These are phyloP conservation scores for Rhizopus microsporus DNA, from an alignment of 371 early-diverging fungal species.

Conservation along the genomic window DNA sequence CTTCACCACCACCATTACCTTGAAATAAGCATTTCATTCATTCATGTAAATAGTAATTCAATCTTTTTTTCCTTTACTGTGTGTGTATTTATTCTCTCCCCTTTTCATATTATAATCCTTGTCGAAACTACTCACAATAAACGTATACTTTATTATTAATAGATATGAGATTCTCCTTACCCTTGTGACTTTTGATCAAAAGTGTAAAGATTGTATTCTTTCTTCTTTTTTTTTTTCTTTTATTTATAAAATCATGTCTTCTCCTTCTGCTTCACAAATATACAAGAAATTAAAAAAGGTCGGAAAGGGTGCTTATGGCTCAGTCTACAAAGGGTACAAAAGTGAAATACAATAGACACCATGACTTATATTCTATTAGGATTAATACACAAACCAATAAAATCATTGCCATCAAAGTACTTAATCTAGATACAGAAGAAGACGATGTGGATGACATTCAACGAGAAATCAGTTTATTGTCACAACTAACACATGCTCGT, in stretches of 20 bases:
- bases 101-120: too few species aligned
- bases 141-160: too few species aligned
- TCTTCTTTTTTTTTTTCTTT: background rate
- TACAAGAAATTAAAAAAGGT: conserved; percentile 50
- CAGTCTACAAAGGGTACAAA: conserved; percentile 55
- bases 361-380: conserved; percentile 24
- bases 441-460: conserved; percentile 97
- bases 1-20: conserved; percentile 28
- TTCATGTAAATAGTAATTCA: background rate
- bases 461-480: conserved; percentile 89
- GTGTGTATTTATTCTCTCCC: background rate
- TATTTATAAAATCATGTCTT: background rate
- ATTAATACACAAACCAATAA: conserved; percentile 69
- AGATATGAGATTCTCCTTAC: too few species aligned
- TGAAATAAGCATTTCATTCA: conserved; percentile 5
- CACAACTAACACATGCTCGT: conserved; percentile 78
- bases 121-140: too few species aligned
- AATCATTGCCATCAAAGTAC: conserved; percentile 93
- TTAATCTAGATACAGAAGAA: conserved; percentile 94
- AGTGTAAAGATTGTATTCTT: background rate
- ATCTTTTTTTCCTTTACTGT: background rate
- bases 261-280: conserved; percentile 32
- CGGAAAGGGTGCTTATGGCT: conserved; percentile 60
- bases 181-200: too few species aligned
- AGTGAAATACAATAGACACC: background rate